Conservation (phyloP, 164 flowering plant species). For the Vitis amurensis region DNA sequence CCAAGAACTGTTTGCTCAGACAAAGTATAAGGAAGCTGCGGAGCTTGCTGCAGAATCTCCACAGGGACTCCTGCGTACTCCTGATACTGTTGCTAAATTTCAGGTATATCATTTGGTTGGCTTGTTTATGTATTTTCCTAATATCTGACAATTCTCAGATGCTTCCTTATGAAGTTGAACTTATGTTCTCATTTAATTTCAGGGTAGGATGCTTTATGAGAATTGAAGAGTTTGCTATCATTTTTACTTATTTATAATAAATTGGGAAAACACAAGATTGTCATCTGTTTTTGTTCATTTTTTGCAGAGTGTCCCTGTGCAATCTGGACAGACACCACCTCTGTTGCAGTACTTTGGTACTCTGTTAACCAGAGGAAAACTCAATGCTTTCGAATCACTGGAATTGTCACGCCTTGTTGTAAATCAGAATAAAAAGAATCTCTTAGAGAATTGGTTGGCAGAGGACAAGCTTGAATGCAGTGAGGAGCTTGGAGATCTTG, state of each 20-base stretch:
- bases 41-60: constrained; percentile 99
- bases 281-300: neutral
- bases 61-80: constrained; percentile 94
- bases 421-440: constrained; percentile 95
- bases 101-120: constrained; percentile 51
- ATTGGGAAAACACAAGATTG: too few species aligned
- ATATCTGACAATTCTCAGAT: too few species aligned
- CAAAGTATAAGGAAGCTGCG: constrained; percentile 99
- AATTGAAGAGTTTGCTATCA: too few species aligned
- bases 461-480: constrained; percentile 98
- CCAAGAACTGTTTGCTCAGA: constrained; percentile 96
- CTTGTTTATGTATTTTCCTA: too few species aligned
- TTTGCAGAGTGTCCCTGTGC: constrained; percentile 98
- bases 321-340: constrained; percentile 98
- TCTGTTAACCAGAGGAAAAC: constrained; percentile 89
- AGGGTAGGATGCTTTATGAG: too few species aligned
- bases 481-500: constrained; percentile 99
- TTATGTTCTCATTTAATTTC: too few species aligned
- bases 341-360: constrained; percentile 97
- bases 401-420: constrained; percentile 99
- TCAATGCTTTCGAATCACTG: constrained; percentile 94
- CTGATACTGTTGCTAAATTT: constrained; percentile 98
- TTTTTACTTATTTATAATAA: too few species aligned
- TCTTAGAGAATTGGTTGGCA: constrained; percentile 98
- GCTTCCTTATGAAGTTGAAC: too few species aligned